Percentiles rank a stretch among this genome's conserved stretches.
Conservation (phyloP, 495 filamentous ascomycete genomes). For the Penicillium canariense region DNA sequence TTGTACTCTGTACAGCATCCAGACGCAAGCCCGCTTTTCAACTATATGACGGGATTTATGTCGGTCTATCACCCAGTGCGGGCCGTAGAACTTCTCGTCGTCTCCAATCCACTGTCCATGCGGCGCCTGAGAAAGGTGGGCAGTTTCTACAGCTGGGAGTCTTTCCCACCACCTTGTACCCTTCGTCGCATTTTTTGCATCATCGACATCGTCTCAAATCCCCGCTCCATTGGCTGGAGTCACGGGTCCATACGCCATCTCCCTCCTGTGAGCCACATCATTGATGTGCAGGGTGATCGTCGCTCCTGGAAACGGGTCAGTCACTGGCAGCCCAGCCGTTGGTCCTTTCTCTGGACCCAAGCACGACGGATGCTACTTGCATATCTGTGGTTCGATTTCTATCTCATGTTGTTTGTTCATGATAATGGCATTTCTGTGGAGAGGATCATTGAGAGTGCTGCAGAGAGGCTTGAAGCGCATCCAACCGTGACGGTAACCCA, state of each 20-base stretch:
- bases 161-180: not conserved
- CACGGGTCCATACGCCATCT: not conserved
- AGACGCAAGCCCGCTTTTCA: not conserved
- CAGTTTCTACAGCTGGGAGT: not conserved
- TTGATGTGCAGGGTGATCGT: not conserved
- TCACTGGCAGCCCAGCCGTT: not conserved
- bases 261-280: not conserved
- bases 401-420: not conserved
- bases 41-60: conserved; percentile 1
- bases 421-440: not conserved
- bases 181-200: not conserved
- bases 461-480: not conserved
- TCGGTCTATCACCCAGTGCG: not conserved
- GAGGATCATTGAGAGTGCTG: not conserved
- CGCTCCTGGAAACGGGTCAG: not conserved
- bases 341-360: not conserved
- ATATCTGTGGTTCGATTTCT: not conserved
- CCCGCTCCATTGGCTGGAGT: not conserved
- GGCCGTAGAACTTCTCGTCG: not conserved
- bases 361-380: not conserved
- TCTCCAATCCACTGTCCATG: not conserved
- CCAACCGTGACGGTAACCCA: not conserved
- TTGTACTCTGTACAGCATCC: not conserved
- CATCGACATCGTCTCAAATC: not conserved
- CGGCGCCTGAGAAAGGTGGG: not conserved